phyloP scores from a whole-genome alignment of 148 eudicot species.

The Rhododendron molle region DNA sequence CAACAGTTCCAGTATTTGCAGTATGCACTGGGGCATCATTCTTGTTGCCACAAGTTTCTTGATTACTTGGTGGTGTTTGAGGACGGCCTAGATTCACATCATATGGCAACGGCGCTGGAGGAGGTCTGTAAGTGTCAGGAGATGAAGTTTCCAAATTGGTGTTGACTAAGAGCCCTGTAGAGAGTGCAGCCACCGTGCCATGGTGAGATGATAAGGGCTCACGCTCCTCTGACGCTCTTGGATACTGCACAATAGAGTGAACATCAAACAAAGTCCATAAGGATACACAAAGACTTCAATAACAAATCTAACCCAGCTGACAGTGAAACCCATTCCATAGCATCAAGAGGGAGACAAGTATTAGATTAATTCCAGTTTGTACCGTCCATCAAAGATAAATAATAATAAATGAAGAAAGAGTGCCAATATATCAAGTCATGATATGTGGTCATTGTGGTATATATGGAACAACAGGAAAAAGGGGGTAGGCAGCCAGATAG shows the following conservation, averaged over 20 bases:
- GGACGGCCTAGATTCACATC: constrained; percentile 44
- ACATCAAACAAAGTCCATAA: background rate
- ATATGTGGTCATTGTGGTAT: background rate
- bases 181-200: constrained; percentile 35
- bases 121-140: constrained; percentile 70
- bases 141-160: constrained; percentile 74
- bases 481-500: background rate
- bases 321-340: background rate
- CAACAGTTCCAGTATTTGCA: constrained; percentile 31
- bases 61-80: constrained; percentile 31
- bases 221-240: constrained; percentile 63
- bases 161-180: constrained; percentile 69
- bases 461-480: background rate
- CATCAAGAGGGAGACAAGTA: background rate
- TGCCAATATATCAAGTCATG: background rate
- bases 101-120: constrained; percentile 75
- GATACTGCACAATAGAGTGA: constrained; percentile 46
- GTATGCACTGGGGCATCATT: constrained; percentile 27
- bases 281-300: background rate
- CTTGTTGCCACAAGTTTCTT: constrained; percentile 32
- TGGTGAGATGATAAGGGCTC: constrained; percentile 58
- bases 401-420: background rate
- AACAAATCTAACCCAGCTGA: background rate
- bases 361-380: background rate
- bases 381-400: background rate